Evolutionary conservation across 257 asterid genomes (phyloP).

Genomic region (Salvia splendens): DNA sequence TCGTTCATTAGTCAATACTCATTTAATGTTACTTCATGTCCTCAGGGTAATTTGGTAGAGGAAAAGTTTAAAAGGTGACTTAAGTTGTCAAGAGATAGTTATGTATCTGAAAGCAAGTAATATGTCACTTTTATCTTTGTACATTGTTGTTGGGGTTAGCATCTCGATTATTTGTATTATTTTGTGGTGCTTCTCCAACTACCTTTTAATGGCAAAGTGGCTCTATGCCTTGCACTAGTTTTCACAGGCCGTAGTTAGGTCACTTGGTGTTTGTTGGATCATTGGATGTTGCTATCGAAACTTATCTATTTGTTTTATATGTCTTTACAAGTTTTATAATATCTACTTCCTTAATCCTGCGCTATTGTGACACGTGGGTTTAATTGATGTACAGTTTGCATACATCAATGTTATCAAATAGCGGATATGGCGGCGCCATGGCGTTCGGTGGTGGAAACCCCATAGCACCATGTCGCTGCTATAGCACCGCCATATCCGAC

Average conservation of each 20-base stretch:
- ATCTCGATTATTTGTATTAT: neutral
- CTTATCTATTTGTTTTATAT: constrained; percentile 4
- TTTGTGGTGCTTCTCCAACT: neutral
- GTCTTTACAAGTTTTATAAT: neutral
- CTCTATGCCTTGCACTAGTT: neutral
- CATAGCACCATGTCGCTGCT: no score
- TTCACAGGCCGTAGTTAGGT: neutral
- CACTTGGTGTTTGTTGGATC: neutral
- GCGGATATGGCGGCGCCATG: no score
- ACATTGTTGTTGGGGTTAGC: neutral
- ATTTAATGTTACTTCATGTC: neutral
- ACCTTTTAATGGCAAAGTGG: neutral
- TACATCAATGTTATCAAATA: no score
- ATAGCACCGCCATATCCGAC: no score
- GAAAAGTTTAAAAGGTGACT: neutral
- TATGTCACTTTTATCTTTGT: no score
- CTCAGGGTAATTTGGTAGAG: neutral
- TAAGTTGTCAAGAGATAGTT: neutral
- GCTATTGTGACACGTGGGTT: no score
- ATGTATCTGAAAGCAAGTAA: neutral
- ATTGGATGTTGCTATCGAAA: neutral
- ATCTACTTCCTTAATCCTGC: constrained; percentile 3
- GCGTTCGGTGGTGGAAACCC: no score
- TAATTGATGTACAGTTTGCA: no score
- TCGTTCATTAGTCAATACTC: neutral